A percentile compares a stretch with the other conserved stretches of the same genome.
phyloP scores from a whole-genome alignment of 2,329 filamentous ascomycete genomes.

The Trichoderma endophyticum region DNA sequence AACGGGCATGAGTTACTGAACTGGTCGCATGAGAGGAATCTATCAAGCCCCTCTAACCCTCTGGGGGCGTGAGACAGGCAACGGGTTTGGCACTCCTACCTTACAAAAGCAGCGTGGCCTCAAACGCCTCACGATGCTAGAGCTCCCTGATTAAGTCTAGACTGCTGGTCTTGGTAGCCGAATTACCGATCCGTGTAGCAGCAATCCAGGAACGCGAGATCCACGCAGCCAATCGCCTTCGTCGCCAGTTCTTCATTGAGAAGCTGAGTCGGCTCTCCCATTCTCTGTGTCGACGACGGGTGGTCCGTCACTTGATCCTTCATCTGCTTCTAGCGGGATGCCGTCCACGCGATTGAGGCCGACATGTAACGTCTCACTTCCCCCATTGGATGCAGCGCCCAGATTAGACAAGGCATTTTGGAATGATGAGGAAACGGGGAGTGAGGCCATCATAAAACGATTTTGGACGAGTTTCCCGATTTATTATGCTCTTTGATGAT shows the following conservation, averaged over 20 bases:
- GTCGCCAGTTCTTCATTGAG: background rate
- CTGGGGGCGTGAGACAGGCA: conserved; percentile 1
- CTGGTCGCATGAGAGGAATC: background rate
- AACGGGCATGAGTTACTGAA: background rate
- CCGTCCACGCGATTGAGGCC: background rate
- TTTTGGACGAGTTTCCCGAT: background rate
- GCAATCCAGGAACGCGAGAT: conserved; percentile 16
- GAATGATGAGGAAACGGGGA: background rate
- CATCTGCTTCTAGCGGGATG: conserved; percentile 4
- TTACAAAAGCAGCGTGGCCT: conserved; percentile 16
- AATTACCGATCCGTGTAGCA: conserved; percentile 17
- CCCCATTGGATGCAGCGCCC: background rate
- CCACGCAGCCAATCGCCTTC: conserved; percentile 5
- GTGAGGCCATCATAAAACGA: background rate
- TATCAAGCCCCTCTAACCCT: background rate
- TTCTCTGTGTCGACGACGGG: background rate
- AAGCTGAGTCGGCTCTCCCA: conserved; percentile 6
- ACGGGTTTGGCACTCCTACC: conserved; percentile 4
- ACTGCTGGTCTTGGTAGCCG: background rate
- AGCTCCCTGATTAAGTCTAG: conserved; percentile 13
- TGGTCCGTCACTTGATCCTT: conserved; percentile 14
- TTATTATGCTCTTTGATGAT: background rate
- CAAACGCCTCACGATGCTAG: conserved; percentile 5
- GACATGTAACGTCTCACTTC: conserved; percentile 14
- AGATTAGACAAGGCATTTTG: background rate